Percentiles rank a stretch among this genome's conserved stretches.
phyloP scores from a whole-genome alignment of 2,329 filamentous ascomycete genomes.

The Xylariomycetidae sp. region DNA sequence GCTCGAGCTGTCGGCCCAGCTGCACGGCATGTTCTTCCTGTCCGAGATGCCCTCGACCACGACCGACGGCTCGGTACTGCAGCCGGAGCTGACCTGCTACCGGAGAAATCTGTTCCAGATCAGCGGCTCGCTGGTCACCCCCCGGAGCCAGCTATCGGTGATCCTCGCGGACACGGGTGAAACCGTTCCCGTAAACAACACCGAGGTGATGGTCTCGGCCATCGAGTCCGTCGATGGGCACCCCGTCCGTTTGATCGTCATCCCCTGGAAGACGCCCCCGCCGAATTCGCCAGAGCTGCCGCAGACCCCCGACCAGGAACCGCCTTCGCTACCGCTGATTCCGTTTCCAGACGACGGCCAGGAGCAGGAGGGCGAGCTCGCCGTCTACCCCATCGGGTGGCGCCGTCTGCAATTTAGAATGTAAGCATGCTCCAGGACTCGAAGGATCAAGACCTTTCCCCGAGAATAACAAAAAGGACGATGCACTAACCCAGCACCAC shows the following conservation, averaged over 20 bases:
- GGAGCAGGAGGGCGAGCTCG: constrained; percentile 70
- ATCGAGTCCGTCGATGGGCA: constrained; percentile 95
- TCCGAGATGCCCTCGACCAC: constrained; percentile 69
- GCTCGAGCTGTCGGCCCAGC: constrained; percentile 64
- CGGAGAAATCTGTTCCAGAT: constrained; percentile 94
- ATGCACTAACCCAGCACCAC: background rate
- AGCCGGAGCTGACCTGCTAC: constrained; percentile 90
- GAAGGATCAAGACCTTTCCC: too few species aligned
- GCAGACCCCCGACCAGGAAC: constrained; percentile 74
- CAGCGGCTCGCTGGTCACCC: constrained; percentile 80
- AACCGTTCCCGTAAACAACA: constrained; percentile 72
- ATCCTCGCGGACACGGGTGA: constrained; percentile 75
- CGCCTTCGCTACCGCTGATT: constrained; percentile 71
- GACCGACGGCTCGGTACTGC: constrained; percentile 53
- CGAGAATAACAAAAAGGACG: too few species aligned
- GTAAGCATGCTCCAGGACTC: too few species aligned
- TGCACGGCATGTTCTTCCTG: constrained; percentile 86
- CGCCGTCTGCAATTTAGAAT: constrained; percentile 88
- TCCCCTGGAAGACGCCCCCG: constrained; percentile 94
- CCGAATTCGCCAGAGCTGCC: constrained; percentile 67
- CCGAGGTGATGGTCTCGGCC: constrained; percentile 85
- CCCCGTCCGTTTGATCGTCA: constrained; percentile 87
- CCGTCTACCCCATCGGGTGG: constrained; percentile 91
- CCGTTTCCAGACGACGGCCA: constrained; percentile 58
- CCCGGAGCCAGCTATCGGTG: constrained; percentile 72